Evolutionary conservation across 495 filamentous ascomycete genomes (phyloP), one percentile per base, ranked within the genome.

Genomic region (Entonaema liquescens): DNA sequence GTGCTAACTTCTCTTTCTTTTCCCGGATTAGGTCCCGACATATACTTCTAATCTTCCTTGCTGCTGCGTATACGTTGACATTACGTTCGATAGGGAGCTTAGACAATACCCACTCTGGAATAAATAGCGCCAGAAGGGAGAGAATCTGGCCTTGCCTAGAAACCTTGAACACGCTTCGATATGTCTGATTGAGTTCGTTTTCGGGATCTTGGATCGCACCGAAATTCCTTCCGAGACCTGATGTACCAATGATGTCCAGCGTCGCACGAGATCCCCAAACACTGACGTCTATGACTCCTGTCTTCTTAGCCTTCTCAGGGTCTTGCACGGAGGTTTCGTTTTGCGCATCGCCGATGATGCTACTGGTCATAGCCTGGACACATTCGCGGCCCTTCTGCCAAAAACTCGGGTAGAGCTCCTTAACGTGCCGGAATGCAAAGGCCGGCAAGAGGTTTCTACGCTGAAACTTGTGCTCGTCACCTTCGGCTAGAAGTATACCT

Each of bases 231-330:
- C 93, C 93, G 73, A 97, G 87, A 1, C 93, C 93, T 0, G 92
- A 90, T 5, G 89, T 77, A 7, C 94, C 93, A 68, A 97, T 95
- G 61, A 97, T 94, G 72, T 97, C 94, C 9, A 97, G 89, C 0
- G 94, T 94, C 0, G 88, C 87, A 17, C 93, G 87, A 40, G 85
- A 89, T 8, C 83, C 88, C 92, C 92, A 95, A 12, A 81, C 78
- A 40, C 84, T 81, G 23, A 91, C 87, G 56, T 95, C 91, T n/a
- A 94, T 69, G 33, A 89, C 85, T 9, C 82, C 83, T 4, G 77
- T 75, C 15, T 79, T 79, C 13, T 78, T 75, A 1, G 79, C 68
- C n/a, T 82, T 80, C 13, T 81, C 79, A 0, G 77, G 77, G 23
- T 82, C 80, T 61, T 80, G 28, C 12, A 68, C 54, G 15, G 73